Evolutionary conservation across 2,329 filamentous ascomycete species (phyloP).

Genomic region (Cyphellophora europaea): DNA sequence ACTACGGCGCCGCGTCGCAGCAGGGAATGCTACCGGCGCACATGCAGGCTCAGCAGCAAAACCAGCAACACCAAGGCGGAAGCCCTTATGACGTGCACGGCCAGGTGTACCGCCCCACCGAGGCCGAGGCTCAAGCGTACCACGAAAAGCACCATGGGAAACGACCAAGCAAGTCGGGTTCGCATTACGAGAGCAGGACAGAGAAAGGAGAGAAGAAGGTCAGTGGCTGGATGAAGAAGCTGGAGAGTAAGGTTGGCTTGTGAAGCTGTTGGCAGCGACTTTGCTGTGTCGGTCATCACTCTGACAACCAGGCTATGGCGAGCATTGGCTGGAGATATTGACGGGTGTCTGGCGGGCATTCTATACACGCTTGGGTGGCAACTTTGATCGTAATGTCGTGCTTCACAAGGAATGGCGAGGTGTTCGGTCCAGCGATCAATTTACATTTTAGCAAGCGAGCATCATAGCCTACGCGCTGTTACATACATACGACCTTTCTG

Average conservation of each 20-base stretch:
- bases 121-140: slow-evolving; percentile 29
- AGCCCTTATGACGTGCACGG: slow-evolving; percentile 35
- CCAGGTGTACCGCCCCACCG: slow-evolving; percentile 37
- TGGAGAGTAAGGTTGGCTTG: slow-evolving; percentile 30
- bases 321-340: too few relatives aligned
- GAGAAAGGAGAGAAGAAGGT: slow-evolving; percentile 32
- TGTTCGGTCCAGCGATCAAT: too few relatives aligned
- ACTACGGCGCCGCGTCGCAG: slow-evolving; percentile 26
- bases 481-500: too few relatives aligned
- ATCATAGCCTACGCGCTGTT: too few relatives aligned
- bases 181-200: slow-evolving; percentile 23
- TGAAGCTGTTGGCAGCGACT: not conserved
- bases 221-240: slow-evolving; percentile 35
- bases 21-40: slow-evolving; percentile 10
- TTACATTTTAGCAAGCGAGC: too few relatives aligned
- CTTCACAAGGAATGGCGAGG: too few relatives aligned
- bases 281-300: too few relatives aligned
- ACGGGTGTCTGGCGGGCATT: too few relatives aligned
- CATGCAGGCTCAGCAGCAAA: slow-evolving; percentile 9
- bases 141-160: slow-evolving; percentile 18
- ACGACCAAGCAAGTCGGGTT: slow-evolving; percentile 12
- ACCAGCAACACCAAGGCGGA: too few relatives aligned
- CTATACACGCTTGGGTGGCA: too few relatives aligned
- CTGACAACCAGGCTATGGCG: too few relatives aligned
- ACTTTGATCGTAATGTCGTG: too few relatives aligned